These are phyloP conservation scores for Toxicodendron radicans DNA, from an alignment of 345 rosid species.

Conservation along the genomic window DNA sequence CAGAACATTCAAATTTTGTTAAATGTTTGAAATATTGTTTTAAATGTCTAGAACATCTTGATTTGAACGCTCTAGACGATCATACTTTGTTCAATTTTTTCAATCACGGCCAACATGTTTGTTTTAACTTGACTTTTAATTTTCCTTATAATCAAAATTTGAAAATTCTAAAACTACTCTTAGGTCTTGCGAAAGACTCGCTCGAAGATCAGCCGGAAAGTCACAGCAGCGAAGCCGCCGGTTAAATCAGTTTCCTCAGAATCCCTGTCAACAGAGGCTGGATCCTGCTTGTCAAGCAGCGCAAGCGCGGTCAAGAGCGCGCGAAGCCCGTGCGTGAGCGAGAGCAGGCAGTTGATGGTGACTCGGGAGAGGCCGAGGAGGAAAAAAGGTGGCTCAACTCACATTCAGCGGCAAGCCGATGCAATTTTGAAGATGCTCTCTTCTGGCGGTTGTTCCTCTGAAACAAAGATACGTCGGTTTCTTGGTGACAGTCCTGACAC, in stretches of 20 bases:
- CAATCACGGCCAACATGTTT: not conserved
- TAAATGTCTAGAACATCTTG: not conserved
- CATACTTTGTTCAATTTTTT: not conserved
- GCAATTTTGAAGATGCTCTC: constrained; percentile 77
- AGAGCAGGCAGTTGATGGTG: constrained; percentile 17
- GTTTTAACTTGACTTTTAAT: not conserved
- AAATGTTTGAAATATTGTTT: not conserved
- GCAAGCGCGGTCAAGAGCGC: not conserved
- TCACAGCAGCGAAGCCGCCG: constrained; percentile 16
- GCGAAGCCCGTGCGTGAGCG: constrained; percentile 26
- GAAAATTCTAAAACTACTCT: not conserved
- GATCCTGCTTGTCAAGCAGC: constrained; percentile 26
- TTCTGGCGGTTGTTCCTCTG: constrained; percentile 50
- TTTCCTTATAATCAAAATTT: not conserved
- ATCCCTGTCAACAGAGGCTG: constrained; percentile 41
- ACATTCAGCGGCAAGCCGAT: constrained; percentile 63
- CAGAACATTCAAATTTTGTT: not conserved
- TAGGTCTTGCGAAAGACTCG: constrained; percentile 63
- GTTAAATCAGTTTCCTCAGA: constrained; percentile 25
- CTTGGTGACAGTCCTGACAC: constrained; percentile 95
- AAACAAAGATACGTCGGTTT: constrained; percentile 65
- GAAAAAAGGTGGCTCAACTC: constrained; percentile 38
- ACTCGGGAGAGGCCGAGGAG: constrained; percentile 20
- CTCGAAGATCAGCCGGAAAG: constrained; percentile 33
- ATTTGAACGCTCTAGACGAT: constrained; percentile 8